These are phyloP conservation scores for Isochrysis galbana DNA, from an alignment of 78 protist genomes.

Conservation along the genomic window DNA sequence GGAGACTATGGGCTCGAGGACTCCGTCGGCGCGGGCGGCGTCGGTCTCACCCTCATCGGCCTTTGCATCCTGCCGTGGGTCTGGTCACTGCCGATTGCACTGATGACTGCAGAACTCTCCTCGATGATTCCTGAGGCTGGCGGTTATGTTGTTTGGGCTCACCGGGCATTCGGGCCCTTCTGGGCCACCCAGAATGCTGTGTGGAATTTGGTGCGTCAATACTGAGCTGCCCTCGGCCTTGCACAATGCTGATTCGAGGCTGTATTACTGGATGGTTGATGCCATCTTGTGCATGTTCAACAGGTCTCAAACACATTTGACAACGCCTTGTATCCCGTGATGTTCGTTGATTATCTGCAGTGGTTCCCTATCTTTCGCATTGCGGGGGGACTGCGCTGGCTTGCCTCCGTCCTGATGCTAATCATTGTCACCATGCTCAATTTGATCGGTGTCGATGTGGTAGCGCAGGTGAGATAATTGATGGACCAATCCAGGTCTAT, in stretches of 20 bases:
- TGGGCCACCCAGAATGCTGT: slow-evolving; percentile 9
- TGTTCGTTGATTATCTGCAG: neutral
- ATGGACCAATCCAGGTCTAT: too few relatives aligned
- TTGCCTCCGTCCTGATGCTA: neutral
- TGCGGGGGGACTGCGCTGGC: neutral
- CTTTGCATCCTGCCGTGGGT: neutral
- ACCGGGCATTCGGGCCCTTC: slow-evolving; percentile 20
- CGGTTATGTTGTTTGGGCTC: slow-evolving; percentile 31
- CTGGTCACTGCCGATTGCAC: slow-evolving; percentile 21
- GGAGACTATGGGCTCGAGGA: slow-evolving; percentile 26
- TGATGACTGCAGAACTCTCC: slow-evolving; percentile 33
- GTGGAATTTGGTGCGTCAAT: too few relatives aligned
- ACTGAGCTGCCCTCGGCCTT: too few relatives aligned
- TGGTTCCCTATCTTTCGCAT: neutral
- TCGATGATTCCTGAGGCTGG: slow-evolving; percentile 11
- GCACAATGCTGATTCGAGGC: too few relatives aligned
- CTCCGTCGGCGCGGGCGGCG: neutral
- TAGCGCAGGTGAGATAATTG: too few relatives aligned
- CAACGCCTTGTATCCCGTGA: slow-evolving; percentile 12
- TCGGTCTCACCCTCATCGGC: neutral
- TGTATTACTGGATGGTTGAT: too few relatives aligned
- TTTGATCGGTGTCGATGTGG: slow-evolving; percentile 2
- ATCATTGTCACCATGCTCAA: neutral
- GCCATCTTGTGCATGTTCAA: too few relatives aligned
- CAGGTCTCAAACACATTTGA: slow-evolving; percentile 13